Evolutionary conservation across 257 asterid species (phyloP).

Genomic region (Voacanga thouarsii): DNA sequence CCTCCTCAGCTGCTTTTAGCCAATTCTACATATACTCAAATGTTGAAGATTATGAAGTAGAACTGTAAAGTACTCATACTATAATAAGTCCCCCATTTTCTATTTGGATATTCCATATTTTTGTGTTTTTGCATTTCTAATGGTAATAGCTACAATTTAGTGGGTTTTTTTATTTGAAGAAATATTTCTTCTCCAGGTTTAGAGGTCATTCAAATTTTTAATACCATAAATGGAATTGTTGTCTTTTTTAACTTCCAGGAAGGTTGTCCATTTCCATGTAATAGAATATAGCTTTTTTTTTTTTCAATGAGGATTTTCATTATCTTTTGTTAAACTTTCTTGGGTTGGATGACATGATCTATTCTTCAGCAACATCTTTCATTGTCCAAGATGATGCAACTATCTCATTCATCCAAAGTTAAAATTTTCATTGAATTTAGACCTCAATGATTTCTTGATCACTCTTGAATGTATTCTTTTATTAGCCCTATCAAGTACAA

Average conservation of each 20-base stretch:
- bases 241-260: background rate
- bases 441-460: background rate
- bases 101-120: background rate
- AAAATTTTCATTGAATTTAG: background rate
- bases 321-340: background rate
- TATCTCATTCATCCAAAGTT: background rate
- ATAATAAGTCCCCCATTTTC: background rate
- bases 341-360: background rate
- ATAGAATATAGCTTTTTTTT: background rate
- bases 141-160: background rate
- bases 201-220: background rate
- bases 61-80: conserved; percentile 62
- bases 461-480: background rate
- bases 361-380: background rate
- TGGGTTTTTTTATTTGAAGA: background rate
- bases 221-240: background rate
- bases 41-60: conserved; percentile 83
- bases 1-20: conserved; percentile 92
- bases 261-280: conserved; percentile 2
- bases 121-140: background rate
- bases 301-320: background rate
- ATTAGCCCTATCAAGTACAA: conserved; percentile 56
- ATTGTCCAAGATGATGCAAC: background rate
- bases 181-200: background rate
- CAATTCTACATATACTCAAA: conserved; percentile 70